Base-by-base conservation (phyloP, 306 rosid species). In the Begonia fuchsioides region DNA sequence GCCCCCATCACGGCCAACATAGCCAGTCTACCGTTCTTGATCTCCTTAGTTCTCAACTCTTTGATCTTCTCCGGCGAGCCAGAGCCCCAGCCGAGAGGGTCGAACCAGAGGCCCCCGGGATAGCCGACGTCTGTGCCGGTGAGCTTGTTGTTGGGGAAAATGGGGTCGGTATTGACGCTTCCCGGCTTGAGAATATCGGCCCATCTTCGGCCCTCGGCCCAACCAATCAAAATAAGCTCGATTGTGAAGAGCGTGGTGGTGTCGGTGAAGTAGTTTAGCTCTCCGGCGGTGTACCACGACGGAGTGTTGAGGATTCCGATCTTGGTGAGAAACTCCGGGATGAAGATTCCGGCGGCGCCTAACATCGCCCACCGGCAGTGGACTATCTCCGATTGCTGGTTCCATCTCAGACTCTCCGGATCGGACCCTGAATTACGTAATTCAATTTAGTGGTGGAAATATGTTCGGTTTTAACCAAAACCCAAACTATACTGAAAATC, bases 311-410 rank as follows among this genome's bases (percentile, higher is more conserved):
- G 60, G 32, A 80, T 56, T 4, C 84, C 90, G 15, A 80, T 68
- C 80, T 80, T 80, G 14, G 84, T 80, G 19, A 80, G 59, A 57
- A 80, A 76, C 17, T 80, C 90, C 3, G 84, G 90, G 54, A 80
- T 80, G 84, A 80, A 80, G 41, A 80, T 80, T 0, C 90, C 90
- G 6, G 90, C 84, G 1, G 90, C 90, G 0, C 90, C 90, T 47
- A 76, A 54, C 90, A 80, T 80, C 35, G 90, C 90, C 90, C 90
- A 80, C 49, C 90, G 63, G 72, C 90, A 76, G 74, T 83, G 90
- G 3, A 80, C 90, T 2, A 80, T 1, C 74, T 80, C 90, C 17
- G 84, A 38, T 49, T 80, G 90, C 32, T 17, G 47, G 54, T 80
- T 80, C 90, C 90, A 80, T 58, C 67, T 80, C 58, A 80, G 41